These are phyloP conservation scores for Solanum virginianum DNA, from an alignment of 257 asterid species.

Conservation along the genomic window DNA sequence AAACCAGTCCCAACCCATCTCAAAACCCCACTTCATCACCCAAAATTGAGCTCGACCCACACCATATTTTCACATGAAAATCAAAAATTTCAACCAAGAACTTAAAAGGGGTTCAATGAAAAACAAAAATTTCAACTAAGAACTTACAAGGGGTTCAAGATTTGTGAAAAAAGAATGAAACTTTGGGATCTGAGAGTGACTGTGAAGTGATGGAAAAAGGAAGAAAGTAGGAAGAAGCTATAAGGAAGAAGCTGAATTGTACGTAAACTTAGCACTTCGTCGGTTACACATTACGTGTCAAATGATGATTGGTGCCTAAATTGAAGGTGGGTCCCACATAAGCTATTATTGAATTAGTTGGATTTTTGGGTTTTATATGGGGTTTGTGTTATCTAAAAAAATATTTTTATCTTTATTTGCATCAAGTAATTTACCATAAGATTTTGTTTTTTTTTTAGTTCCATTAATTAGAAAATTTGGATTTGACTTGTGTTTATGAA, in stretches of 20 bases:
- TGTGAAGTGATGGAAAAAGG: background rate
- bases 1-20: constrained; percentile 22
- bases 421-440: too few species aligned
- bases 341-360: background rate
- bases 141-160: background rate
- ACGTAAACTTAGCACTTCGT: background rate
- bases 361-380: background rate
- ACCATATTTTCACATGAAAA: background rate
- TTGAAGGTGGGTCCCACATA: background rate
- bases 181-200: background rate
- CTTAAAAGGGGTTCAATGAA: background rate
- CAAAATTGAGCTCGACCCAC: background rate
- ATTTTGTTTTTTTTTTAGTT: too few species aligned
- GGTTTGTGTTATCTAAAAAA: background rate
- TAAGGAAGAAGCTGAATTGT: background rate
- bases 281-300: background rate
- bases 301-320: background rate
- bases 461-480: too few species aligned
- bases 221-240: background rate
- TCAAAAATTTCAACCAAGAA: background rate
- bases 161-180: background rate
- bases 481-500: too few species aligned
- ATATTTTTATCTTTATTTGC: too few species aligned
- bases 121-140: background rate
- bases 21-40: constrained; percentile 10